Evolutionary conservation across 2,329 filamentous ascomycete species (phyloP).

Genomic region (Penicillium hordei): DNA sequence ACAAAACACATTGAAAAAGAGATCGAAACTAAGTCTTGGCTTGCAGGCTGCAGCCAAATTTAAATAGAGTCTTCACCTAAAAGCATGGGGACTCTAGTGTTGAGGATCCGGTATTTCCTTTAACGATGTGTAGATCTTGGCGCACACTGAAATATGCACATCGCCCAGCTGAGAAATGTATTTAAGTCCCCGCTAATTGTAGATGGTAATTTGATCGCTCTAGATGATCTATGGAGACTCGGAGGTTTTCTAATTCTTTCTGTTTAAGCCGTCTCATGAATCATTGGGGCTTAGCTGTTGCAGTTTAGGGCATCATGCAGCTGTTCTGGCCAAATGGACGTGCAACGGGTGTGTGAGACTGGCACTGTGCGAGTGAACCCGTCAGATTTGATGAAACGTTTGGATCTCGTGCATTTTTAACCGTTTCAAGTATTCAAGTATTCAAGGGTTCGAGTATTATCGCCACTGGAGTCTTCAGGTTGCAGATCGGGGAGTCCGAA

Average conservation of each 20-base stretch:
- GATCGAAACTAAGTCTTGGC: constrained; percentile 9
- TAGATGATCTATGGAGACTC: constrained; percentile 6
- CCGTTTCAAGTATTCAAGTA: constrained; percentile 15
- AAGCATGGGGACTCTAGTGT: background rate
- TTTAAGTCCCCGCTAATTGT: constrained; percentile 1
- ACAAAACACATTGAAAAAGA: background rate
- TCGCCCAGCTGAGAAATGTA: constrained; percentile 6
- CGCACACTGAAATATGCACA: constrained; percentile 8
- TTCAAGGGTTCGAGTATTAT: constrained; percentile 14
- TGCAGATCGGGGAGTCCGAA: constrained; percentile 24
- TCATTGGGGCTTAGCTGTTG: constrained; percentile 36
- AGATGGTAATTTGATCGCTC: background rate
- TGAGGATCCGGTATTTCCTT: background rate
- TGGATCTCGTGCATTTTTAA: constrained; percentile 1
- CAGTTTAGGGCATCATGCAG: constrained; percentile 30
- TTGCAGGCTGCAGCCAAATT: constrained; percentile 6
- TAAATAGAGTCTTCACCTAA: constrained; percentile 10
- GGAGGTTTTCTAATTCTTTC: background rate
- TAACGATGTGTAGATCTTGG: constrained; percentile 5
- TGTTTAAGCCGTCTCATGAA: constrained; percentile 24
- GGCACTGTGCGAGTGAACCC: constrained; percentile 15
- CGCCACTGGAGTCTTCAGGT: constrained; percentile 12
- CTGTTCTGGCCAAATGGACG: constrained; percentile 24
- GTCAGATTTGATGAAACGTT: constrained; percentile 16
- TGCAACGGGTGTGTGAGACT: constrained; percentile 26